Conservation (phyloP, 2,329 filamentous ascomycete species). For the Cladophialophora psammophila region DNA sequence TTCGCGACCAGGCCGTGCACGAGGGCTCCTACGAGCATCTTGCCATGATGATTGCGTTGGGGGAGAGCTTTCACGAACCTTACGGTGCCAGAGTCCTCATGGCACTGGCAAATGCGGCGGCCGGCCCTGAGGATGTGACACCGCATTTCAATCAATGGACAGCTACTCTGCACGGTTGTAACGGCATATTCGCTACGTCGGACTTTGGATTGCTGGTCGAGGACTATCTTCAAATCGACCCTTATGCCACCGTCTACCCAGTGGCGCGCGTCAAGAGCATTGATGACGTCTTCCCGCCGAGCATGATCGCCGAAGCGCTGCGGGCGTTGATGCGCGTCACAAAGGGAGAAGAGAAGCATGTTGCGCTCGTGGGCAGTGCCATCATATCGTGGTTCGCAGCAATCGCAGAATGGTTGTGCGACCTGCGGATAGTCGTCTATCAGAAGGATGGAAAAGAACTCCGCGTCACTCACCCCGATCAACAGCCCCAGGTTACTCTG, state of each 20-base stretch:
- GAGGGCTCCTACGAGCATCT: slow-evolving; percentile 38
- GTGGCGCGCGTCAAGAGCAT: slow-evolving; percentile 5
- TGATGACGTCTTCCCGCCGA: slow-evolving; percentile 29
- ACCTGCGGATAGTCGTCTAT: slow-evolving; percentile 34
- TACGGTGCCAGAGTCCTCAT: slow-evolving; percentile 35
- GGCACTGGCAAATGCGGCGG: slow-evolving; percentile 24
- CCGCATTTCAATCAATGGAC: slow-evolving; percentile 38
- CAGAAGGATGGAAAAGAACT: slow-evolving; percentile 25
- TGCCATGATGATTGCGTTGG: slow-evolving; percentile 34
- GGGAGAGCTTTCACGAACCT: slow-evolving; percentile 36
- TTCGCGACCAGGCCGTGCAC: slow-evolving; percentile 35
- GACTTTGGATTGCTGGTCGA: slow-evolving; percentile 39
- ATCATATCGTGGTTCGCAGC: slow-evolving; percentile 39
- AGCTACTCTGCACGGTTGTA: slow-evolving; percentile 31
- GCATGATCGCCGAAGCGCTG: slow-evolving; percentile 30
- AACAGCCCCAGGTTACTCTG: slow-evolving; percentile 32
- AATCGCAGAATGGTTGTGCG: slow-evolving; percentile 38
- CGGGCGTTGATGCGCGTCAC: slow-evolving; percentile 34
- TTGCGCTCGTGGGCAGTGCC: slow-evolving; percentile 36
- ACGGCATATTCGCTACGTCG: slow-evolving; percentile 35
- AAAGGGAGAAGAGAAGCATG: slow-evolving; percentile 27
- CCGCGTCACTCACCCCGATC: slow-evolving; percentile 26
- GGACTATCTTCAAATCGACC: slow-evolving; percentile 37
- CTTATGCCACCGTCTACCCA: slow-evolving; percentile 24
- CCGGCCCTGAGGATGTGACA: slow-evolving; percentile 31